Evolutionary conservation across 371 early-diverging fungal genomes (phyloP).

Genomic region (Rhizomucor pusillus): DNA sequence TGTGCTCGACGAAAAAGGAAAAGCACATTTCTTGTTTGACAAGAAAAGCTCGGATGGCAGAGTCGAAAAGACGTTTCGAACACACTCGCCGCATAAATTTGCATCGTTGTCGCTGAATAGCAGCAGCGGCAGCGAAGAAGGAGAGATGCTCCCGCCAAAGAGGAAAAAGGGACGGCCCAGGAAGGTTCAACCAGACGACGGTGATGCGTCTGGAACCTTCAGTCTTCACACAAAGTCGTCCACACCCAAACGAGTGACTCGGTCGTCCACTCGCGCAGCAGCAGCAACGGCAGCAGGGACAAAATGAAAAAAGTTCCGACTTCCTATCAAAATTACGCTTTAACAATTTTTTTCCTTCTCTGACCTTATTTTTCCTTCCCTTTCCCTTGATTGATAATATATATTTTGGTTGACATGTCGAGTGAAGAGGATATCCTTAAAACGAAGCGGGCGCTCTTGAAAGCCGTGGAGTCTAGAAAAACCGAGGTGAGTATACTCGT

Average conservation of each 20-base stretch:
- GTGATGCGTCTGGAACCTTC: slow-evolving; percentile 10
- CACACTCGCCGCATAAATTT: slow-evolving; percentile 52
- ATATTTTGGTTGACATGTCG: slow-evolving; percentile 1
- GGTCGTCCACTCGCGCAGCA: neutral
- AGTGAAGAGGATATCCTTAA: slow-evolving; percentile 16
- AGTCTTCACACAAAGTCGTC: slow-evolving; percentile 4
- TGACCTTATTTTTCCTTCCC: neutral
- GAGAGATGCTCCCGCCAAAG: no score
- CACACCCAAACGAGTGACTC: neutral
- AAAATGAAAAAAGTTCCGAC: neutral
- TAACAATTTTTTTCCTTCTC: neutral
- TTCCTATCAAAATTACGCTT: no score
- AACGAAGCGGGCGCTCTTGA: slow-evolving; percentile 19
- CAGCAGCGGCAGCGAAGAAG: neutral
- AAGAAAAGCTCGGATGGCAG: slow-evolving; percentile 74
- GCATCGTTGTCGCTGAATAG: neutral
- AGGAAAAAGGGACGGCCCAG: neutral
- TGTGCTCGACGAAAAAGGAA: slow-evolving; percentile 79
- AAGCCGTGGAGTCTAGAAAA: slow-evolving; percentile 13
- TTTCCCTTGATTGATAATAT: neutral
- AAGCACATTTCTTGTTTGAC: slow-evolving; percentile 82
- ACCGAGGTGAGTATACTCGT: slow-evolving; percentile 10
- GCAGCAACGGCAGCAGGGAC: neutral
- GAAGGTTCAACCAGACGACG: neutral
- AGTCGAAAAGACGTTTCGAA: slow-evolving; percentile 73